Evolutionary conservation across 495 filamentous ascomycete species (phyloP), one percentile per base, ranked within the genome.

Genomic region (Hyphodiscus hymeniophilus): DNA sequence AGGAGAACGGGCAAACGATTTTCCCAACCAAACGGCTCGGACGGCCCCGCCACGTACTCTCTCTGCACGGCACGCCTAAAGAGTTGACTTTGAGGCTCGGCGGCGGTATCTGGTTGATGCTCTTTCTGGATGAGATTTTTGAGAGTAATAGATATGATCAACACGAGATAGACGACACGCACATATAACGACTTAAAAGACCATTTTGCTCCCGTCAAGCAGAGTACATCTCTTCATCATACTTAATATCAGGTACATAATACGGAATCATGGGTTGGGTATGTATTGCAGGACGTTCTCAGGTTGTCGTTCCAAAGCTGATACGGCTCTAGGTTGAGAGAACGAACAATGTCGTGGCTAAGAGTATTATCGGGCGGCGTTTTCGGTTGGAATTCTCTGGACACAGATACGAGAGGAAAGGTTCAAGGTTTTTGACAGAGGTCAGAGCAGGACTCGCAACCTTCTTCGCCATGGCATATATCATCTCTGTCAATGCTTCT

Each of bases 381-480:
- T 90, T 90, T 66, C 73, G 74, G 36, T 71, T 90, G 15, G 84
- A 89, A 51, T 79, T 79, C 57, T 85, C 73, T 24, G 84, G 85
- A 50, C 82, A 87, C 72, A 77, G 69, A 40, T 72, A 67, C 57
- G 82, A 84, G 58, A 75, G 85, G 21, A 87, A 85, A 59, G 82
- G 80, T 1, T 79, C 81, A n/a, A 72, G 73, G 55, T 89, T 90
- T 68, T 78, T 85, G 54, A 89, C 84, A 18, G 85, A 90, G 66
- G 62, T 89, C 36, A 80, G 86, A 42, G 86, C 84, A 49, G 86
- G 85, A 45, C 62, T 89, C 2, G 85, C 85, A 24, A 85, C 86
- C 39, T 89, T 90, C 71, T 89, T 89, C 66, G 85, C 85, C 54
- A 90, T 90, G 86, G 85, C 86, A 58, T 87, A 79, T 60, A 85